Percentiles rank a stretch among this genome's conserved stretches.
phyloP scores from a whole-genome alignment of 768 basidiomycete genomes.

The Xanthoconium stramineum region DNA sequence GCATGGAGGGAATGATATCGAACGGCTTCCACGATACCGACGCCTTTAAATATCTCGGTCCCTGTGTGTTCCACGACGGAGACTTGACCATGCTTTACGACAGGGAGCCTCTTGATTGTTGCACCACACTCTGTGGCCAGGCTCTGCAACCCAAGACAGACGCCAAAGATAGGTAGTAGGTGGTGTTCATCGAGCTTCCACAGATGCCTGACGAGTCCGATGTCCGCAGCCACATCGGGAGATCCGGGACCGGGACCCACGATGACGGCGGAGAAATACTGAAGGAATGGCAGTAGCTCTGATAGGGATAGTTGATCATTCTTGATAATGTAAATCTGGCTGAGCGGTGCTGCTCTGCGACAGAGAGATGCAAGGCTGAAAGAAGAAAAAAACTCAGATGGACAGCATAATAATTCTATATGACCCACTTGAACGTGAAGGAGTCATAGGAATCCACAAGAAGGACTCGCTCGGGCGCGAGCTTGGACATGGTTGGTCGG shows the following conservation, averaged over 20 bases:
- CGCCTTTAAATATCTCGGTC: conserved; percentile 57
- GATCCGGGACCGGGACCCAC: conserved; percentile 83
- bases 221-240: conserved; percentile 56
- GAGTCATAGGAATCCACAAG: conserved; percentile 85
- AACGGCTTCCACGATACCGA: conserved; percentile 55
- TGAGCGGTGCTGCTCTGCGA: conserved; percentile 57
- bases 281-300: conserved; percentile 50
- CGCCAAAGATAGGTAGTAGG: conserved; percentile 73
- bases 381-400: not conserved
- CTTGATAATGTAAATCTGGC: conserved; percentile 65
- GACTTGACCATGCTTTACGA: conserved; percentile 80
- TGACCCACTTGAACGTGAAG: conserved; percentile 81
- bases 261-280: conserved; percentile 64
- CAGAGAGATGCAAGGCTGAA: conserved; percentile 70
- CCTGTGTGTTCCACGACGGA: conserved; percentile 60
- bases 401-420: not conserved
- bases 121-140: conserved; percentile 66
- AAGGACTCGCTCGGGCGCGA: conserved; percentile 48
- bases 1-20: conserved; percentile 81
- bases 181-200: conserved; percentile 58
- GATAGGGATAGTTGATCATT: conserved; percentile 59
- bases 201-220: conserved; percentile 66
- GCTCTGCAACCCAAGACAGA: conserved; percentile 81
- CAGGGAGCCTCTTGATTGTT: conserved; percentile 49
- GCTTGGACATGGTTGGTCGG: conserved; percentile 22